A percentile compares a stretch with the other conserved stretches of the same genome.
These are phyloP conservation scores for Aurinia saxatilis DNA, from an alignment of 345 rosid species.

Conservation along the genomic window DNA sequence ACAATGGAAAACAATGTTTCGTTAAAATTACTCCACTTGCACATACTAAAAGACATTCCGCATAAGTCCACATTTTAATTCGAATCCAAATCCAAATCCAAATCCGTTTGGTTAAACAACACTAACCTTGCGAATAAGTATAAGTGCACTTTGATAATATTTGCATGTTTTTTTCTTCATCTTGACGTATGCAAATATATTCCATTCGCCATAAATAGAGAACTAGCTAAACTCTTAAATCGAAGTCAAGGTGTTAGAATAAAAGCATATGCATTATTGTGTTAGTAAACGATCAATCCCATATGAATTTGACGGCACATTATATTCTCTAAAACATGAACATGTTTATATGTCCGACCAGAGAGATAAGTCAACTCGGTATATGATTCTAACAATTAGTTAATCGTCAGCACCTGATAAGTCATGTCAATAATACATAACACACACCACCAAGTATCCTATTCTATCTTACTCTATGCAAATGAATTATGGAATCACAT, in stretches of 20 bases:
- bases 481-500: constrained; percentile 9
- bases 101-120: background rate
- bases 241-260: constrained; percentile 21
- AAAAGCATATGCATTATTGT: no score
- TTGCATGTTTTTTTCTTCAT: constrained; percentile 3
- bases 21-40: no score
- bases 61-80: no score
- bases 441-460: constrained; percentile 10
- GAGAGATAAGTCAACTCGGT: constrained; percentile 27
- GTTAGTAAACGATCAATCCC: constrained; percentile 9
- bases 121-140: background rate
- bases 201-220: constrained; percentile 15
- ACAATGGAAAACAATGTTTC: no score
- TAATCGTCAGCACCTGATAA: constrained; percentile 21
- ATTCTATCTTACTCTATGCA: constrained; percentile 22
- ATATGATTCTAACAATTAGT: constrained; percentile 27
- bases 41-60: no score
- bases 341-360: constrained; percentile 1
- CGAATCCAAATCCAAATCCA: background rate
- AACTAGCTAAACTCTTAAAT: background rate
- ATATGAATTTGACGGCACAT: constrained; percentile 2
- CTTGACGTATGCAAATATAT: constrained; percentile 16
- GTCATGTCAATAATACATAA: constrained; percentile 14
- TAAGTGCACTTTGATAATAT: background rate
- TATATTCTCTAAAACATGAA: constrained; percentile 8